Evolutionary conservation across 805 yeast genomes (phyloP).

Genomic region (Candida insectorum): DNA sequence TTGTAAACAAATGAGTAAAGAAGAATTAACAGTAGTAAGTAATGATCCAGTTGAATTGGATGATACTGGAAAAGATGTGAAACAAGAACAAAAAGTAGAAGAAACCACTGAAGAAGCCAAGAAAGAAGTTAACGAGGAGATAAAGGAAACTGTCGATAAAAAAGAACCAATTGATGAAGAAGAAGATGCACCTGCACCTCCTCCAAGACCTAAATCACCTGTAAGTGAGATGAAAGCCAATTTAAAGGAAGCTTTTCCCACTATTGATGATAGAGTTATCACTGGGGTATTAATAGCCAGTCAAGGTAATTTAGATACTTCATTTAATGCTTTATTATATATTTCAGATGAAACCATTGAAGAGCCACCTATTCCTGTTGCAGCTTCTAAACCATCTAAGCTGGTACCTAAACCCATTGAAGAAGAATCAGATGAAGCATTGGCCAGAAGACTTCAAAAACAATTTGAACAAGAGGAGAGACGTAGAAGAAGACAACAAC

Average conservation of each 20-base stretch:
- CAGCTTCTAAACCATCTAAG: slow-evolving; percentile 3
- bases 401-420: not conserved
- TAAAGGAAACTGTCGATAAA: not conserved
- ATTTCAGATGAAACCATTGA: slow-evolving; percentile 67
- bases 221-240: slow-evolving; percentile 52
- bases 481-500: slow-evolving; percentile 26
- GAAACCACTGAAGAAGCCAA: not conserved
- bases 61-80: slow-evolving; percentile 1
- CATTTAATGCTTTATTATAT: slow-evolving; percentile 82
- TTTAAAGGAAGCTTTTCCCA: slow-evolving; percentile 84
- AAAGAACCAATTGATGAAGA: slow-evolving; percentile 1
- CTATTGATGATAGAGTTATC: slow-evolving; percentile 63
- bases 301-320: slow-evolving; percentile 73
- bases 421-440: slow-evolving; percentile 56
- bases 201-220: slow-evolving; percentile 62
- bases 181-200: slow-evolving; percentile 34
- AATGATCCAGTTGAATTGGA: slow-evolving; percentile 30
- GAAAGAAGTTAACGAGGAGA: not conserved
- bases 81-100: not conserved
- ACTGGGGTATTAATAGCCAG: slow-evolving; percentile 85
- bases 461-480: slow-evolving; percentile 49
- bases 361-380: slow-evolving; percentile 48
- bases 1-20: slow-evolving; percentile 9
- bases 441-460: slow-evolving; percentile 78
- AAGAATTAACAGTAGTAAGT: slow-evolving; percentile 28